Conservation (phyloP, 2,329 filamentous ascomycete species). For the Colletotrichum filicis region DNA sequence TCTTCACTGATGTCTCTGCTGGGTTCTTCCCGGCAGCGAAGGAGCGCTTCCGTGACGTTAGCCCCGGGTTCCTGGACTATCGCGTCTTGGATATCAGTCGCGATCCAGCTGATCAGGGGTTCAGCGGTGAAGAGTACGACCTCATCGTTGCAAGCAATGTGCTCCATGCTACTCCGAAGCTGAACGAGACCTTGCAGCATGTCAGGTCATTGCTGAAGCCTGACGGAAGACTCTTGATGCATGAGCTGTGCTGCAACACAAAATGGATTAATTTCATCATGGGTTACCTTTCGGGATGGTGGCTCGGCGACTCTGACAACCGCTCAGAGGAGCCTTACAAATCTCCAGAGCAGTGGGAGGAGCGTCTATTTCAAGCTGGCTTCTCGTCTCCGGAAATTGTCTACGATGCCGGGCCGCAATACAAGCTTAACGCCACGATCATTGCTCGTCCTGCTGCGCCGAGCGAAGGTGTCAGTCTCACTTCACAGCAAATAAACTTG, state of each 20-base stretch:
- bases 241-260: slow-evolving; percentile 20
- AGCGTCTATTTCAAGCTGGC: neutral
- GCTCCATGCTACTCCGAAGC: slow-evolving; percentile 15
- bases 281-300: slow-evolving; percentile 40
- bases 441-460: neutral
- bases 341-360: neutral
- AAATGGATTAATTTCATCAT: slow-evolving; percentile 44
- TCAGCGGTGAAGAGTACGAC: slow-evolving; percentile 45
- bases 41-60: neutral
- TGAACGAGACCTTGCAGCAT: slow-evolving; percentile 11
- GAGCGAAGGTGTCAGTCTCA: neutral
- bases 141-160: slow-evolving; percentile 49
- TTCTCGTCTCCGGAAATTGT: neutral
- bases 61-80: neutral
- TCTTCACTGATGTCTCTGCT: slow-evolving; percentile 40
- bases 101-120: slow-evolving; percentile 44
- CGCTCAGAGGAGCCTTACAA: slow-evolving; percentile 42
- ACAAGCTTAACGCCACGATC: slow-evolving; percentile 13
- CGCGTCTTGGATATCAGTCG: slow-evolving; percentile 41
- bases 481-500: neutral
- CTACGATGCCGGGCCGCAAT: neutral
- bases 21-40: slow-evolving; percentile 38
- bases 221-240: slow-evolving; percentile 16
- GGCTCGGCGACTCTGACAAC: slow-evolving; percentile 40
- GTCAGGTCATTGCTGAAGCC: slow-evolving; percentile 1